Conservation (phyloP, 2,329 filamentous ascomycete genomes). For the Aspergillus pseudonomiae region DNA sequence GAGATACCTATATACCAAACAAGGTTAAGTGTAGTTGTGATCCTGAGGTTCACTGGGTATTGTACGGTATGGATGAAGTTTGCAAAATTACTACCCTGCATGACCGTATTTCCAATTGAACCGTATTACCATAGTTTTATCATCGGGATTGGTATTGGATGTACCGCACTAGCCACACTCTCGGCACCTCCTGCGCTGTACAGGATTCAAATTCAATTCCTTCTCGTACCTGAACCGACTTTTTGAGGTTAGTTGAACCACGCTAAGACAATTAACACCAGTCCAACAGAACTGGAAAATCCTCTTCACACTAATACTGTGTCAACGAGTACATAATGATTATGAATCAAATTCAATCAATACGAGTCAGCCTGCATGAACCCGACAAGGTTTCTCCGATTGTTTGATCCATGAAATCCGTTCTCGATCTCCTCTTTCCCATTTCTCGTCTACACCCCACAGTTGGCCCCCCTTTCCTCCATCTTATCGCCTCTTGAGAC, state of each 20-base stretch:
- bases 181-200: no score
- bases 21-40: background rate
- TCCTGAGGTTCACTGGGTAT: background rate
- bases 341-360: background rate
- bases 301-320: no score
- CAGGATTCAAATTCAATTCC: background rate
- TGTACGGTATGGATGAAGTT: background rate
- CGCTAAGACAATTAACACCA: no score
- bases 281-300: no score
- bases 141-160: background rate
- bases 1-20: background rate
- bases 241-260: background rate
- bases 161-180: background rate
- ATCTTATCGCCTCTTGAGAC: constrained; percentile 1
- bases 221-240: background rate
- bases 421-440: background rate
- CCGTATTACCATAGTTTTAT: background rate
- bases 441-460: background rate
- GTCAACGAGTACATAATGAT: background rate
- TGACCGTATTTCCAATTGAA: background rate
- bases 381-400: constrained; percentile 4
- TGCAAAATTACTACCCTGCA: background rate
- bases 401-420: background rate
- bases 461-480: background rate
- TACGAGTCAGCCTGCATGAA: background rate